Conservation (phyloP, 345 rosid genomes). For the Firmiana major region DNA sequence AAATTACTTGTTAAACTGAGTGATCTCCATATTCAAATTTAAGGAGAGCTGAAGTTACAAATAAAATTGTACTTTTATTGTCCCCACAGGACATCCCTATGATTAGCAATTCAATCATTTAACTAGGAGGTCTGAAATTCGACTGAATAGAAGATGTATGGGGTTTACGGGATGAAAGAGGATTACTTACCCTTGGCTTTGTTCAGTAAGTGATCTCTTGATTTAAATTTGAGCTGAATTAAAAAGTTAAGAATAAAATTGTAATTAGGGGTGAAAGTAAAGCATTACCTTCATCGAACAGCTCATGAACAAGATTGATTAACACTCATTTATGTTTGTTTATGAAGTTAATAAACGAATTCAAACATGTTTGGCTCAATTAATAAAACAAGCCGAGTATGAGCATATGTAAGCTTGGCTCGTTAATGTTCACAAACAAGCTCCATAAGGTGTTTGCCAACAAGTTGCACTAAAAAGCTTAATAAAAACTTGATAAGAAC, state of each 20-base stretch:
- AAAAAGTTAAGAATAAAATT: conserved; percentile 3
- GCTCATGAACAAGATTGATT: background rate
- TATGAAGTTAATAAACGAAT: background rate
- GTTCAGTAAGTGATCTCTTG: background rate
- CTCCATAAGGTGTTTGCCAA: no score
- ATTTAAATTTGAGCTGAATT: background rate
- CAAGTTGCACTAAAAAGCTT: no score
- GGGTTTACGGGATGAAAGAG: background rate
- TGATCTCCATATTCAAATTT: background rate
- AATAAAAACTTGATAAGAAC: background rate
- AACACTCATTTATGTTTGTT: background rate
- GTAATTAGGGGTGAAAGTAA: background rate
- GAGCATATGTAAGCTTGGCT: background rate
- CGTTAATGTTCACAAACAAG: background rate
- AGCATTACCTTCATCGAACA: background rate
- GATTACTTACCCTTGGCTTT: background rate
- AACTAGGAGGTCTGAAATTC: background rate
- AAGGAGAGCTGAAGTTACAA: background rate
- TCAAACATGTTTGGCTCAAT: background rate
- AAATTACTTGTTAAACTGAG: background rate
- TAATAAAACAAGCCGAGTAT: background rate
- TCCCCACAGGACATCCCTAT: no score
- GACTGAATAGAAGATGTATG: background rate
- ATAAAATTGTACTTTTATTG: background rate
- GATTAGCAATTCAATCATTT: background rate